These are phyloP conservation scores for Komagataella pastoris DNA, from an alignment of 805 yeast species.

Conservation along the genomic window DNA sequence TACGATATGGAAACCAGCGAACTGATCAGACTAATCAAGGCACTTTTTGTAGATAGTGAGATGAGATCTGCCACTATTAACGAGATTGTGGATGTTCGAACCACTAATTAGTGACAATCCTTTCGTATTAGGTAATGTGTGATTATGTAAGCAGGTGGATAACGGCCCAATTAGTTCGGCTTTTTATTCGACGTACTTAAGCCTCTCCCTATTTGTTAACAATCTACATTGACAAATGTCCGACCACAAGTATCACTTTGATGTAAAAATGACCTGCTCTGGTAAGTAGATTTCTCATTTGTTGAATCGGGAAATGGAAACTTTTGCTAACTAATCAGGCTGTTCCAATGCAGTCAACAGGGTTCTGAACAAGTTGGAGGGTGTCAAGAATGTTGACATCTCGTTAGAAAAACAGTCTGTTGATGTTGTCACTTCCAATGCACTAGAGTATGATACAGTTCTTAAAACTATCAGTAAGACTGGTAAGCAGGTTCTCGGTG, in stretches of 20 bases:
- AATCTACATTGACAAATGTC: constrained; percentile 19
- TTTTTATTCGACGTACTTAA: not conserved
- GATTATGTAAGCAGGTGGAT: not conserved
- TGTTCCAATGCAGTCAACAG: constrained; percentile 81
- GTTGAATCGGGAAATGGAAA: not conserved
- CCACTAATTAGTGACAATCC: not conserved
- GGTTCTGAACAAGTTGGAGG: constrained; percentile 57
- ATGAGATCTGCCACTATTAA: constrained; percentile 27
- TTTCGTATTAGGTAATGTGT: not conserved
- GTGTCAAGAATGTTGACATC: constrained; percentile 61
- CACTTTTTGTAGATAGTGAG: constrained; percentile 33
- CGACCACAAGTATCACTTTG: constrained; percentile 56
- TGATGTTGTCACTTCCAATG: constrained; percentile 46
- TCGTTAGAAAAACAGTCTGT: constrained; percentile 76
- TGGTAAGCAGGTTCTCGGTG: constrained; percentile 70
- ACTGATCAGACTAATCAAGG: constrained; percentile 23
- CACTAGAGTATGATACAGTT: constrained; percentile 64
- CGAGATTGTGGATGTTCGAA: constrained; percentile 32
- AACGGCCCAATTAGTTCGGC: not conserved
- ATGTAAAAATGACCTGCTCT: constrained; percentile 77
- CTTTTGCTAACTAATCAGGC: constrained; percentile 20
- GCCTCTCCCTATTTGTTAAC: not conserved
- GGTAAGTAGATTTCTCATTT: constrained; percentile 19
- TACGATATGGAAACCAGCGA: constrained; percentile 35
- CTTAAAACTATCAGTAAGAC: constrained; percentile 74